Evolutionary conservation across 75 land plant species (phyloP), one percentile per base, ranked within the genome.

Genomic region (Pinus taeda): DNA sequence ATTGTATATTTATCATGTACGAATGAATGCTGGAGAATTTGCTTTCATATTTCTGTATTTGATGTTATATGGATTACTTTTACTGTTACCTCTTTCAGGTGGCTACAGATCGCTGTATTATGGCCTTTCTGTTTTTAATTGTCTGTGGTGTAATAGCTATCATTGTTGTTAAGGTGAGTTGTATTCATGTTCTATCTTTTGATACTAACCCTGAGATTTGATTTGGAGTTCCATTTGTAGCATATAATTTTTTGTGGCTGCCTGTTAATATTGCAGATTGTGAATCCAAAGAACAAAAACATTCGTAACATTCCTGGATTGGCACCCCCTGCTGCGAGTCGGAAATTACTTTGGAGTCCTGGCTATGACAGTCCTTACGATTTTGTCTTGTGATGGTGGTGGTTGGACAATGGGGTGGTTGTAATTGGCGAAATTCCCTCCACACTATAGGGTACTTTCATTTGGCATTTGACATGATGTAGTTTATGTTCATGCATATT

Each of bases 71-170:
- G 8, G 30, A 29, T 57, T 57, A 39, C 57, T 33, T 21, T n/a
- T 56, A 26, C 14, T 77, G 55, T 62, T 22, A 14, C 57, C 18
- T 63, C 4, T 65, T 77, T 66, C 90, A 95, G 98, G 87, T 95
- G 57, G 96, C 96, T 15, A 95, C 98, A 20, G 98, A 95, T 77
- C 88, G 92, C 60, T 95, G 98, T 73, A 93, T 95, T 73, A 91
- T 95, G 94, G 75, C 84, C 9, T 90, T 95, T 75, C 89, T 95
- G 1, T 86, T 95, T 71, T 82, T 95, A 58, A 85, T 95, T 58
- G 98, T 95, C 42, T 83, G 84, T 83, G 98, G 98, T 60, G 92
- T 95, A 1, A 85, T 95, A 70, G 96, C 98, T 49, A 89, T 95
- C 42, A 95, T 95, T 36, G 75, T 95, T 74, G 98, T 95, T 74